Evolutionary conservation across 768 basidiomycete species (phyloP), one percentile per base, ranked within the genome.

Genomic region (Candolleomyces eurysporus): DNA sequence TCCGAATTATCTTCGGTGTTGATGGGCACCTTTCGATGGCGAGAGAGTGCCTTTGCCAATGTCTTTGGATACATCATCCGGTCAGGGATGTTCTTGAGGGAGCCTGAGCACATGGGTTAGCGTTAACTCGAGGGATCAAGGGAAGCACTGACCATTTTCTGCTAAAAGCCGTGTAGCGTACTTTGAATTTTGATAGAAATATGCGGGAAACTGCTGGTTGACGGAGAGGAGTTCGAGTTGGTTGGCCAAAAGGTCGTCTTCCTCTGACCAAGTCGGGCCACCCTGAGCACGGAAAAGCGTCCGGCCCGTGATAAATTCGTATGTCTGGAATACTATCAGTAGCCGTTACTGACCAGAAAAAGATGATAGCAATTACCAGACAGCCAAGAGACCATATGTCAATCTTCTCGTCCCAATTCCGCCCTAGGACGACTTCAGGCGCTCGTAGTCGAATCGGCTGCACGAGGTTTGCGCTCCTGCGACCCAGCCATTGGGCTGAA

Each of bases 351-450:
- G 31, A 5, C 30, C 36, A 49, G n/a, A n/a, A n/a, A n/a, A n/a
- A n/a, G n/a, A n/a, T n/a, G n/a, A n/a, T n/a, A n/a, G n/a, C n/a
- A n/a, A 59, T 32, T 59, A 69, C 70, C 61, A 69, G 51, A 59
- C 68, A 69, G 7, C 71, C 69, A 40, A 72, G 67, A 5, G 66
- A 64, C 67, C 68, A 72, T 21, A 72, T 69, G 58, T 72, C 69
- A 21, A 72, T 65, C n/a, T 63, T 63, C 60, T 72, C 61, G 58
- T 67, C 51, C 69, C 69, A 72, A 26, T 54, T 53, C 9, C 65
- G 63, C 13, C 71, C 71, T 21, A 70, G 59, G 10, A 69, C 57
- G 17, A 70, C 59, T 59, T 72, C 69, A 26, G 71, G 67, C 16
- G 70, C 40, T 2, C 69, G 66, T 6, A 69, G 39, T 10, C 55